Conservation (phyloP, 1,284 basidiomycete species). For the Xerocomus nothofagi region DNA sequence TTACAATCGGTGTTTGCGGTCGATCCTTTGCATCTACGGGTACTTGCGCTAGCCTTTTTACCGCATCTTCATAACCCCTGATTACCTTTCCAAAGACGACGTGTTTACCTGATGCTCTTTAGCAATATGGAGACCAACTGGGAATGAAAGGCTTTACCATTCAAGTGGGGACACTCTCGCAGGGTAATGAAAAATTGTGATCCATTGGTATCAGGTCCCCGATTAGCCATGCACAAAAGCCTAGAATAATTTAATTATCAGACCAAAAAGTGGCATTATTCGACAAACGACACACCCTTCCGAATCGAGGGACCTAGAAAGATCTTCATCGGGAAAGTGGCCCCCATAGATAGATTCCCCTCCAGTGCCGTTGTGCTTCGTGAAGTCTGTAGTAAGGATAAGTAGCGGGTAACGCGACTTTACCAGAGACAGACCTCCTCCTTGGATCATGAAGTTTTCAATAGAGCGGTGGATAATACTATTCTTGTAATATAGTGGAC, state of each 20-base stretch:
- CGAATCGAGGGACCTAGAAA: constrained; percentile 62
- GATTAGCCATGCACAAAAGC: constrained; percentile 84
- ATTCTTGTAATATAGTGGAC: constrained; percentile 82
- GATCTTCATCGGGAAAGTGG: constrained; percentile 76
- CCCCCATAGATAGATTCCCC: constrained; percentile 81
- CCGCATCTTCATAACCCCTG: constrained; percentile 60
- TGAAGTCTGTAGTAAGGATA: constrained; percentile 54
- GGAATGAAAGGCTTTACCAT: constrained; percentile 41
- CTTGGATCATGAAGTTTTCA: constrained; percentile 86
- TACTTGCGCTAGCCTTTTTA: constrained; percentile 54
- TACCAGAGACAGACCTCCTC: constrained; percentile 51
- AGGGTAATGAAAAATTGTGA: constrained; percentile 86
- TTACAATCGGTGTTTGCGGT: constrained; percentile 69
- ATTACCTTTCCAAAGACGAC: constrained; percentile 75
- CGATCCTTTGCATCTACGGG: constrained; percentile 69
- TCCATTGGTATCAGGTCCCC: constrained; percentile 77
- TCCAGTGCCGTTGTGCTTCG: constrained; percentile 78
- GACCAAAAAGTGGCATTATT: not conserved
- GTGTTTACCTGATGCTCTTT: constrained; percentile 59
- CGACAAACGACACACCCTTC: constrained; percentile 47
- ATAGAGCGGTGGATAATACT: constrained; percentile 80
- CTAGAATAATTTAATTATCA: constrained; percentile 30
- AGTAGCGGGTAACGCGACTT: not conserved
- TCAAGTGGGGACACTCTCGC: constrained; percentile 67
- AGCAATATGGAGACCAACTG: constrained; percentile 2